Percentiles rank a stretch among this genome's conserved stretches.
These are phyloP conservation scores for Penicillium odoratum DNA, from an alignment of 495 filamentous ascomycete genomes.

Conservation along the genomic window DNA sequence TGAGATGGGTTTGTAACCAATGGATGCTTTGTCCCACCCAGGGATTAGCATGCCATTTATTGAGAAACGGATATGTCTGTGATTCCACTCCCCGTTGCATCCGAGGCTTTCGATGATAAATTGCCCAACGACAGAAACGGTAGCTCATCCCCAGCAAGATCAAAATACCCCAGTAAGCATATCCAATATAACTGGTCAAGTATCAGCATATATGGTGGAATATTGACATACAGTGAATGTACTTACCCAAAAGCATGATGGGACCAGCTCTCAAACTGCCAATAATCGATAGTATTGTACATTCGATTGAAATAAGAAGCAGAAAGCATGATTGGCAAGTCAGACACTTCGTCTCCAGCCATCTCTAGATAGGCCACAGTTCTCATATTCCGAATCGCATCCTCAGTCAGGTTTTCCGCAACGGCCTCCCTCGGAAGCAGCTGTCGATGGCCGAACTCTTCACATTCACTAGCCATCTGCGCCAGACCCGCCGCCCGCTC, in stretches of 20 bases:
- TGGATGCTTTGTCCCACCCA: constrained; percentile 13
- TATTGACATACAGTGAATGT: too few species aligned
- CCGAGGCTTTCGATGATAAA: constrained; percentile 2
- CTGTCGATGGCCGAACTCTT: constrained; percentile 25
- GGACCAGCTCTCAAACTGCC: constrained; percentile 38
- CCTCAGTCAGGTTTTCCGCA: constrained; percentile 38
- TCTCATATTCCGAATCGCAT: constrained; percentile 35
- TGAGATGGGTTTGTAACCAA: constrained; percentile 36
- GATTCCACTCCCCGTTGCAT: constrained; percentile 10
- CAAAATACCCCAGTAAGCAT: constrained; percentile 36
- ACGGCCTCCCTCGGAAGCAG: constrained; percentile 34
- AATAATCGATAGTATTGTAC: constrained; percentile 39
- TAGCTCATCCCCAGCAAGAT: constrained; percentile 28
- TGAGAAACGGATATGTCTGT: constrained; percentile 2
- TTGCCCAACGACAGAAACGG: constrained; percentile 18
- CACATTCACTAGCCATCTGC: constrained; percentile 28
- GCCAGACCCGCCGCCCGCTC: constrained; percentile 31
- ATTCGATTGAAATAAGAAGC: constrained; percentile 29
- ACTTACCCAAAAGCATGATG: constrained; percentile 41
- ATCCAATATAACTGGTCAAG: constrained; percentile 26
- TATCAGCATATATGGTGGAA: background rate
- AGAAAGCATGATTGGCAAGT: constrained; percentile 33
- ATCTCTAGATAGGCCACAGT: constrained; percentile 35
- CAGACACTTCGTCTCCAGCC: constrained; percentile 12
- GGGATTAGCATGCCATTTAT: background rate